phyloP scores from a whole-genome alignment of 768 basidiomycete genomes.

The Pisolithus marmoratus region DNA sequence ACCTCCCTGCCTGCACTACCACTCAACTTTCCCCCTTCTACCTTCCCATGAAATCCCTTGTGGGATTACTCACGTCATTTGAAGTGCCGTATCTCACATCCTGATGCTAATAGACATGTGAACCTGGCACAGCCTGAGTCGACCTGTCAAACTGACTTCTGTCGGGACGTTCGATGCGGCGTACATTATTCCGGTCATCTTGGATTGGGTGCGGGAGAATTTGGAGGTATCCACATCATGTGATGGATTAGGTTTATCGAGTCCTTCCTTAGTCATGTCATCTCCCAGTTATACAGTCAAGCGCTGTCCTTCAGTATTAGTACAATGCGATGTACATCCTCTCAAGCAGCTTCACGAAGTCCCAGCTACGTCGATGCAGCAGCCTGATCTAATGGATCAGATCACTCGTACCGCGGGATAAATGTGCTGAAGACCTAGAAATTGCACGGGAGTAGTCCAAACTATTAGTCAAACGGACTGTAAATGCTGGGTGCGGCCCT shows the following conservation, averaged over 20 bases:
- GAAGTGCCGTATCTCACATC: slow-evolving; percentile 56
- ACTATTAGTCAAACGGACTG: too few species aligned
- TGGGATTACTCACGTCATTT: slow-evolving; percentile 57
- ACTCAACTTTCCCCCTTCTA: slow-evolving; percentile 64
- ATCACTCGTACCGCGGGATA: too few species aligned
- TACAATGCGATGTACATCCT: too few species aligned
- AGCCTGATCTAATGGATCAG: too few species aligned
- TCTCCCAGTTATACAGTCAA: background rate
- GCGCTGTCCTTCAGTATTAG: too few species aligned
- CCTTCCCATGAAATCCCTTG: slow-evolving; percentile 63
- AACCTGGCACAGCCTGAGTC: slow-evolving; percentile 16
- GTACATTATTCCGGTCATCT: slow-evolving; percentile 66
- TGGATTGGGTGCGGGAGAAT: slow-evolving; percentile 73
- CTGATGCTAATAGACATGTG: slow-evolving; percentile 85
- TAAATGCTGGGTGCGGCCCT: too few species aligned
- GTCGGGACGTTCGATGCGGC: slow-evolving; percentile 78
- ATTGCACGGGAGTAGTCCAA: too few species aligned
- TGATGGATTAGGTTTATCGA: background rate
- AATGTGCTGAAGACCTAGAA: too few species aligned
- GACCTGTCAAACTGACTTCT: slow-evolving; percentile 7
- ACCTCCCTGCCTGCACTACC: too few species aligned
- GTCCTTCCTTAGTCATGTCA: background rate
- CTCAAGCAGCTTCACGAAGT: too few species aligned
- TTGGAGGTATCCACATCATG: slow-evolving; percentile 43
- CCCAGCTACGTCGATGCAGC: too few species aligned